Evolutionary conservation across 2,329 filamentous ascomycete species (phyloP).

Genomic region (Didymella pinodella): DNA sequence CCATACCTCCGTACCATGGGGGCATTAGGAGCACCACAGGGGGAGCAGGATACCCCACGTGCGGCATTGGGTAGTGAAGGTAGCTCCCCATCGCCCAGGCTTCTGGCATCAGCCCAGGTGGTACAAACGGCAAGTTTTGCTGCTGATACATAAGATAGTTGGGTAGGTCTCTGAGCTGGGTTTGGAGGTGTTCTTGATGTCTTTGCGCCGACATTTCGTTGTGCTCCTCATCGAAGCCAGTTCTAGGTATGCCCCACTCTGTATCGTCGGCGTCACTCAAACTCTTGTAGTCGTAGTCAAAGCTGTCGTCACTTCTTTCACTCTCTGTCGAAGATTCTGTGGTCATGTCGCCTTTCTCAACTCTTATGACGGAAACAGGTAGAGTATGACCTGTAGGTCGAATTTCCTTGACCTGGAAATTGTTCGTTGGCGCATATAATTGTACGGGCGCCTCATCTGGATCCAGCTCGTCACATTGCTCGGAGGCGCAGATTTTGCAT

Average conservation of each 20-base stretch:
- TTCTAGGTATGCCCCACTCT: background rate
- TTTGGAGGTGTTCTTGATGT: background rate
- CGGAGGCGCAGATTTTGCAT: slow-evolving; percentile 9
- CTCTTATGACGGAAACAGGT: background rate
- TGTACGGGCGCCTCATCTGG: slow-evolving; percentile 16
- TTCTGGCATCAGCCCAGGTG: background rate
- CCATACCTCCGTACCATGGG: slow-evolving; percentile 1
- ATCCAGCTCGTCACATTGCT: slow-evolving; percentile 5
- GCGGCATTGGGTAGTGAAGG: background rate
- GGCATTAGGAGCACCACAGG: background rate
- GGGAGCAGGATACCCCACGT: background rate
- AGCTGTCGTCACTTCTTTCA: background rate
- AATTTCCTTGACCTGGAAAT: slow-evolving; percentile 3
- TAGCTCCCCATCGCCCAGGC: background rate
- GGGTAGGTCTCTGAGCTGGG: background rate
- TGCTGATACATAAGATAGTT: slow-evolving; percentile 1
- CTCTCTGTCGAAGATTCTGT: background rate
- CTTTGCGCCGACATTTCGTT: background rate
- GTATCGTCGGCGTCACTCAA: slow-evolving; percentile 15
- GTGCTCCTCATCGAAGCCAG: background rate
- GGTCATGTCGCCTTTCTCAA: background rate
- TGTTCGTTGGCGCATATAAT: slow-evolving; percentile 13
- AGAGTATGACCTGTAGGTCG: background rate
- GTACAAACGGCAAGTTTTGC: slow-evolving; percentile 4
- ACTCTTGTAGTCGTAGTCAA: slow-evolving; percentile 13